Conservation (phyloP, 495 filamentous ascomycete species). For the Trichoderma erinaceum region DNA sequence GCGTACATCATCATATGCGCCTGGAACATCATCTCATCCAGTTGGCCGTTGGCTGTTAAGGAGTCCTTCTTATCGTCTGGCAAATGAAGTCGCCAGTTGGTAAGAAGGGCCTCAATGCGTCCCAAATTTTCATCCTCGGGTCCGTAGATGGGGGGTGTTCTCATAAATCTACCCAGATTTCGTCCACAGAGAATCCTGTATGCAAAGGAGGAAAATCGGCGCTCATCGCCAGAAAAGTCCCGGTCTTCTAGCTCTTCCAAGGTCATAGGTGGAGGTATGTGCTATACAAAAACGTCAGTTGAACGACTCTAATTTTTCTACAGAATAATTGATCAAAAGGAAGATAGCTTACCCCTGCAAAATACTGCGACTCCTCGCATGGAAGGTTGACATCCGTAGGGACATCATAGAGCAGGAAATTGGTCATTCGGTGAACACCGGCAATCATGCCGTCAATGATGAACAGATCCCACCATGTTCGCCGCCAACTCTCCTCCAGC, state of each 20-base stretch:
- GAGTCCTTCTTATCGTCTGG: slow-evolving; percentile 69
- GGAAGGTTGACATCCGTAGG: slow-evolving; percentile 58
- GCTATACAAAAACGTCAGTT: slow-evolving; percentile 33
- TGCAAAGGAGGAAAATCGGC: slow-evolving; percentile 67
- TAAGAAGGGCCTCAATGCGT: slow-evolving; percentile 66
- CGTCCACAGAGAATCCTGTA: slow-evolving; percentile 70
- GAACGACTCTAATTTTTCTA: not conserved
- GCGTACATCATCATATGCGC: slow-evolving; percentile 77
- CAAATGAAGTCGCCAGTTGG: slow-evolving; percentile 77
- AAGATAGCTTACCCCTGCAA: slow-evolving; percentile 51
- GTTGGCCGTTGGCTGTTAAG: slow-evolving; percentile 56
- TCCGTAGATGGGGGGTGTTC: slow-evolving; percentile 40
- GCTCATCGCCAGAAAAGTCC: slow-evolving; percentile 53
- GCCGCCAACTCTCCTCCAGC: slow-evolving; percentile 65
- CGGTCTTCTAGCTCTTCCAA: slow-evolving; percentile 67
- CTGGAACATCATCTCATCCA: slow-evolving; percentile 91
- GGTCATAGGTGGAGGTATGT: slow-evolving; percentile 54
- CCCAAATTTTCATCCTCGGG: slow-evolving; percentile 40
- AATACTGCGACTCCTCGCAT: slow-evolving; percentile 69
- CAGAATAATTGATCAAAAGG: not conserved
- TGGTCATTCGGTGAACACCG: slow-evolving; percentile 50
- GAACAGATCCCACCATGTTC: slow-evolving; percentile 91
- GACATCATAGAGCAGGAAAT: slow-evolving; percentile 52
- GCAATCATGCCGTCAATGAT: slow-evolving; percentile 66
- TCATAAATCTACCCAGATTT: slow-evolving; percentile 69